Evolutionary conservation across 495 filamentous ascomycete species (phyloP), one percentile per base, ranked within the genome.

Genomic region (Cenococcum geophilum): DNA sequence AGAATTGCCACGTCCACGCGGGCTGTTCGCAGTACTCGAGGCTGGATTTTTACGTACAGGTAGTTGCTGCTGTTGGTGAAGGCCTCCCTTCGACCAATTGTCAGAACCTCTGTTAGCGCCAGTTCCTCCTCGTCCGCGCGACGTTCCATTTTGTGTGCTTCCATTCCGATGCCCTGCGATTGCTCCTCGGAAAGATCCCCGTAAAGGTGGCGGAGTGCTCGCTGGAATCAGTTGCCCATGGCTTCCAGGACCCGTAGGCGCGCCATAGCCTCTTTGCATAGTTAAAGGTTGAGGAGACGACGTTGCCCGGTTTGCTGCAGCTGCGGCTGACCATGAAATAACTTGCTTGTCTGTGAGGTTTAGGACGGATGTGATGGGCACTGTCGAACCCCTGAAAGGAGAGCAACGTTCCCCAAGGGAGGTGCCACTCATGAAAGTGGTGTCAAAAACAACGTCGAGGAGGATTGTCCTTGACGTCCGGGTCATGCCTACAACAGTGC

Each of bases 361-460:
- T 16, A 99, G 85, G 21, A 96, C 89, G 0, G 88, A 86, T 10
- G 85, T 83, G 18, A 84, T 79, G 1, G 89, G 83, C 10, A 99
- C 91, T 0, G 95, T 97, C 71, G 93, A 92, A 42, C 95, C 95
- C 40, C 95, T 84, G 85, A 97, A 97, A 5, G 88, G 88, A n/a
- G 90, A 89, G 73, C 95, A 97, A 23, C 95, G 84, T 23, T 88
- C 89, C 59, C 87, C 86, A 12, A 99, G 80, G 0, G 87, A 91
- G 0, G 90, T 96, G 55, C 92, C 95, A 60, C 89, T 91, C 91
- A 99, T 97, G 72, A 99, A 99, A 2, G 88, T 87, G 18, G 81
- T 80, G 69, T 99, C 95, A 70, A 96, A 97, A 4, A 99, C 85
- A 55, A 97, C 82, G 71, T 99, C 95, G 25, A 99, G 80, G 35